Evolutionary conservation across 2,329 filamentous ascomycete species (phyloP), one percentile per base, ranked within the genome.

Genomic region (Emericellopsis atlantica): DNA sequence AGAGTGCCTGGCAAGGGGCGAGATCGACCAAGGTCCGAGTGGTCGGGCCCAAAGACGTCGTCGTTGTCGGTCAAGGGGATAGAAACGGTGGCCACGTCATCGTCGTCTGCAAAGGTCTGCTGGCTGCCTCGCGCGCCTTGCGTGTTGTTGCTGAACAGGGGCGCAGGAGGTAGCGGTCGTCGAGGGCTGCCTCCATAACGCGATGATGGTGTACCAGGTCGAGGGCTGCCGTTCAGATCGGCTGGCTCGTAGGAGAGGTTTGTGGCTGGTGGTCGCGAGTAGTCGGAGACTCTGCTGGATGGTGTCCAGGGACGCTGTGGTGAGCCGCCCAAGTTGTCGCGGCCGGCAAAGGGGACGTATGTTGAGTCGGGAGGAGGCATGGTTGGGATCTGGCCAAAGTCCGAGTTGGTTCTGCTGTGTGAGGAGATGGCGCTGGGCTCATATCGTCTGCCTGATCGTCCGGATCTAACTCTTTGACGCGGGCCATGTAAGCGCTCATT

Each of bases 121-220:
- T 60, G 64, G 38, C 73, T 70, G 46, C 62, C 58, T 56, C 70
- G 54, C 45, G 67, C 46, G 21, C 32, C 36, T 57, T 66, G 67
- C 8, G 32, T 9, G 18, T 35, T 35, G 8, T 62, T 69, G 3
- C 82, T 75, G 54, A 95, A 96, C 8, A 95, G 67, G 4, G 92
- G 92, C 24, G 88, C 86, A 0, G 88, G 87, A 3, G 92, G 92
- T 26, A 96, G 69, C 4, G 90, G 90, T 42, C 90, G 75, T 49
- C 87, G 77, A 10, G 89, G 86, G 54, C 87, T 93, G 4, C 88
- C 84, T 16, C 88, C 84, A 57, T 96, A 95, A 56, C 79, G 74
- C 2, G 87, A 90, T 1, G 88, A 88, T 2, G 90, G 88, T 0
- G 90, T 95, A 5, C 90, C 90, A 2, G 92, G 90, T 44, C 92